A percentile compares a stretch with the other conserved stretches of the same genome.
Evolutionary conservation across 2,329 filamentous ascomycete genomes (phyloP).

Genomic region (Colletotrichum theobromicola): DNA sequence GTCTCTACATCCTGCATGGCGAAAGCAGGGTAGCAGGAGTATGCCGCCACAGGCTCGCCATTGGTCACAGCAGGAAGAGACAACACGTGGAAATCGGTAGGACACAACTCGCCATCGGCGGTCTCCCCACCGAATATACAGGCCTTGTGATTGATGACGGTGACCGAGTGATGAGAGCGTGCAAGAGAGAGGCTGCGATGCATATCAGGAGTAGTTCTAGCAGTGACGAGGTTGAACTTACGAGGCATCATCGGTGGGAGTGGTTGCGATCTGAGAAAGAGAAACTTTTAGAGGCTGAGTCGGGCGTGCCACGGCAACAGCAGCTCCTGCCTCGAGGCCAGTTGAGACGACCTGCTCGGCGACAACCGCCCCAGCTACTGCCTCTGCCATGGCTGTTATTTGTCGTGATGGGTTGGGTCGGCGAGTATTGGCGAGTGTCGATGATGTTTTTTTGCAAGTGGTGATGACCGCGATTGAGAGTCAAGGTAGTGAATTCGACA

Average conservation of each 20-base stretch:
- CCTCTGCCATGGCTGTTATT: conserved; percentile 38
- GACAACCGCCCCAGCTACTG: conserved; percentile 40
- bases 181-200: conserved; percentile 40
- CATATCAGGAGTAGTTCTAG: neutral
- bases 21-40: conserved; percentile 37
- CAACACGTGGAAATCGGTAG: conserved; percentile 56
- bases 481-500: neutral
- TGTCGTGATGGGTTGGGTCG: neutral
- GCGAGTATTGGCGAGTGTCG: neutral
- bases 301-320: conserved; percentile 52
- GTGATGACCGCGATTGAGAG: neutral
- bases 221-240: conserved; percentile 19
- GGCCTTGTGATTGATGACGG: conserved; percentile 56
- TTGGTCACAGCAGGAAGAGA: conserved; percentile 50
- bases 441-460: neutral
- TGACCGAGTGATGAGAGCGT: conserved; percentile 56
- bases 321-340: conserved; percentile 42
- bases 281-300: conserved; percentile 57
- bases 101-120: conserved; percentile 42
- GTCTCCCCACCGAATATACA: conserved; percentile 61
- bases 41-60: conserved; percentile 26
- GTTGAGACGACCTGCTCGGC: conserved; percentile 46
- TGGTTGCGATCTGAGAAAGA: conserved; percentile 50
- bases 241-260: conserved; percentile 30
- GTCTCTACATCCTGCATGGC: conserved; percentile 29